These are phyloP conservation scores for Reticulascus tulasneorum DNA, from an alignment of 2,329 filamentous ascomycete genomes.

Conservation along the genomic window DNA sequence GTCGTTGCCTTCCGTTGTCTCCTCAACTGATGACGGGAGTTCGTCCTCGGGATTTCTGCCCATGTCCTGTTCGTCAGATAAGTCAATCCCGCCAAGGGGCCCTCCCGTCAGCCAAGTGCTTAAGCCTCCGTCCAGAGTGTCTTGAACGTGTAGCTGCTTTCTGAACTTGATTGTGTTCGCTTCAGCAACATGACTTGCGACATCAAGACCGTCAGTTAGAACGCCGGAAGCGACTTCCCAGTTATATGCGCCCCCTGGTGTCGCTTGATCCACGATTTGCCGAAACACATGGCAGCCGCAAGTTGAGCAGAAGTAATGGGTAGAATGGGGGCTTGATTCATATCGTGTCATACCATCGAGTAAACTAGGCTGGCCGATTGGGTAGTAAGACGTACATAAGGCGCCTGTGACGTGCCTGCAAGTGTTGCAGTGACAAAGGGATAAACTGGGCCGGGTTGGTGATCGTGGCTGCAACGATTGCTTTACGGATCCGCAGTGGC, in stretches of 20 bases:
- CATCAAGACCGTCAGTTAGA: too few relatives aligned
- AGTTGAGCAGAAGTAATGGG: conserved; percentile 32
- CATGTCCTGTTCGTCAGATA: neutral
- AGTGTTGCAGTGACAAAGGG: conserved; percentile 27
- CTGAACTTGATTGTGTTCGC: too few relatives aligned
- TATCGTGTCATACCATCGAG: conserved; percentile 11
- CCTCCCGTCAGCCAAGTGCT: too few relatives aligned
- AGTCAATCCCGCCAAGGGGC: neutral
- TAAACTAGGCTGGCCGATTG: conserved; percentile 17
- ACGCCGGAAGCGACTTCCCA: conserved; percentile 36
- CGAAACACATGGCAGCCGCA: conserved; percentile 40
- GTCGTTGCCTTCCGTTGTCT: too few relatives aligned
- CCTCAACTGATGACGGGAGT: too few relatives aligned
- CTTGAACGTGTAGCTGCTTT: too few relatives aligned
- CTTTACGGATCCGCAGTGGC: too few relatives aligned
- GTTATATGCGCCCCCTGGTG: neutral
- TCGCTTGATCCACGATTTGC: conserved; percentile 6
- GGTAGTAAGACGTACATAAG: conserved; percentile 33
- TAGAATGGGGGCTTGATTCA: conserved; percentile 6
- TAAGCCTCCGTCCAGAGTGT: conserved; percentile 34
- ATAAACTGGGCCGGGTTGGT: too few relatives aligned
- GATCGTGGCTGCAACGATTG: too few relatives aligned
- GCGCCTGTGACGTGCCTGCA: conserved; percentile 29
- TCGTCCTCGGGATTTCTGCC: conserved; percentile 15
- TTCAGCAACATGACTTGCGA: too few relatives aligned